Evolutionary conservation across 2,329 filamentous ascomycete species (phyloP).

Genomic region (Truncatella angustata): DNA sequence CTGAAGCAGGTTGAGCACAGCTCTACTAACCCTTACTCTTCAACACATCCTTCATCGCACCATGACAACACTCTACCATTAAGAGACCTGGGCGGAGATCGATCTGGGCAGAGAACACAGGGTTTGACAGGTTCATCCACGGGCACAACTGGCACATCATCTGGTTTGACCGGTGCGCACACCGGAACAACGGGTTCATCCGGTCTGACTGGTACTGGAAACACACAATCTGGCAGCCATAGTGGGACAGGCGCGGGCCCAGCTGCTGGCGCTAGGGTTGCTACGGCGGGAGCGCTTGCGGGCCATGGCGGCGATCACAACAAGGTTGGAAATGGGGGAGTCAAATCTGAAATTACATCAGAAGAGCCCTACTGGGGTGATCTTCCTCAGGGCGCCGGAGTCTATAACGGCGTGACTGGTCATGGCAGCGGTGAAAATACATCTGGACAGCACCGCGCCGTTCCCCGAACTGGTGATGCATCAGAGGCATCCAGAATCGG

Average conservation of each 20-base stretch:
- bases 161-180: neutral
- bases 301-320: neutral
- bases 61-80: neutral
- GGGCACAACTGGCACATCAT: no score
- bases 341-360: constrained; percentile 13
- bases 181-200: neutral
- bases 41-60: neutral
- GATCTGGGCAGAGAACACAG: neutral
- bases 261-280: neutral
- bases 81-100: neutral
- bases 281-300: neutral
- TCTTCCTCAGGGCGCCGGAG: constrained; percentile 21
- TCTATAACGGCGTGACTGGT: constrained; percentile 24
- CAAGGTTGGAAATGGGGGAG: constrained; percentile 4
- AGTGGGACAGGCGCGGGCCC: neutral
- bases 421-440: constrained; percentile 18
- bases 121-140: no score
- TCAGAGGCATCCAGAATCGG: no score
- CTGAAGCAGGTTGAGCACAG: neutral
- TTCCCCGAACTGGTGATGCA: neutral
- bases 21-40: no score
- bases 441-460: constrained; percentile 4
- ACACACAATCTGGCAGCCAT: neutral
- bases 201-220: neutral
- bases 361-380: constrained; percentile 26